Percentiles rank a stretch among this genome's conserved stretches.
Evolutionary conservation across 495 filamentous ascomycete species (phyloP).

Genomic region (Hypoxylon lienhwacheense): DNA sequence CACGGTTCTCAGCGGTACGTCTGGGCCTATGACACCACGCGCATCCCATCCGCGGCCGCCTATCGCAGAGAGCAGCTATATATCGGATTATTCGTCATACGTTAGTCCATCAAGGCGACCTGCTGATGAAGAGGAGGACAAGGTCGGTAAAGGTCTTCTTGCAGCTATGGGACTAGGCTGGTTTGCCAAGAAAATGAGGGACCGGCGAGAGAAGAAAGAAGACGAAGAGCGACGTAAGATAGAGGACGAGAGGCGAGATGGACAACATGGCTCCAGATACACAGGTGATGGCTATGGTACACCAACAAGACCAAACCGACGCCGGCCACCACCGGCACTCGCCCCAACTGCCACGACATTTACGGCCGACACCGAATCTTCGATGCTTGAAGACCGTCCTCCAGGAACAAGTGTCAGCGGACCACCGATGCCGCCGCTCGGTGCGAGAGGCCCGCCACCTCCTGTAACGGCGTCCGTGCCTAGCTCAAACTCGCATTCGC

Average conservation of each 20-base stretch:
- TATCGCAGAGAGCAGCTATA: slow-evolving; percentile 46
- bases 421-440: slow-evolving; percentile 45
- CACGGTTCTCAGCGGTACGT: slow-evolving; percentile 44
- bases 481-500: slow-evolving; percentile 8
- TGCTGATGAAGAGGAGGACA: slow-evolving; percentile 43
- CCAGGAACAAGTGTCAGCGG: slow-evolving; percentile 30
- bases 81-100: slow-evolving; percentile 56
- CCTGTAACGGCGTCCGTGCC: slow-evolving; percentile 40
- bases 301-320: slow-evolving; percentile 53
- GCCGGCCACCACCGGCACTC: slow-evolving; percentile 39
- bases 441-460: slow-evolving; percentile 48
- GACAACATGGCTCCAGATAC: slow-evolving; percentile 46
- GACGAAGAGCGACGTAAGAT: slow-evolving; percentile 64
- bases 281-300: slow-evolving; percentile 65
- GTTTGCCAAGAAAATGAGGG: slow-evolving; percentile 64
- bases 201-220: slow-evolving; percentile 62
- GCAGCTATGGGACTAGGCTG: slow-evolving; percentile 68
- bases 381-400: slow-evolving; percentile 46
- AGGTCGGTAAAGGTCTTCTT: slow-evolving; percentile 61
- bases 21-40: slow-evolving; percentile 45
- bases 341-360: slow-evolving; percentile 41
- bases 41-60: slow-evolving; percentile 44
- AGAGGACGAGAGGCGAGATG: slow-evolving; percentile 52
- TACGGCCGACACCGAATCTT: slow-evolving; percentile 47
- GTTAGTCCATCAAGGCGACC: slow-evolving; percentile 49